Base-by-base conservation (phyloP, 441 rosid species). In the Breynia disticha region DNA sequence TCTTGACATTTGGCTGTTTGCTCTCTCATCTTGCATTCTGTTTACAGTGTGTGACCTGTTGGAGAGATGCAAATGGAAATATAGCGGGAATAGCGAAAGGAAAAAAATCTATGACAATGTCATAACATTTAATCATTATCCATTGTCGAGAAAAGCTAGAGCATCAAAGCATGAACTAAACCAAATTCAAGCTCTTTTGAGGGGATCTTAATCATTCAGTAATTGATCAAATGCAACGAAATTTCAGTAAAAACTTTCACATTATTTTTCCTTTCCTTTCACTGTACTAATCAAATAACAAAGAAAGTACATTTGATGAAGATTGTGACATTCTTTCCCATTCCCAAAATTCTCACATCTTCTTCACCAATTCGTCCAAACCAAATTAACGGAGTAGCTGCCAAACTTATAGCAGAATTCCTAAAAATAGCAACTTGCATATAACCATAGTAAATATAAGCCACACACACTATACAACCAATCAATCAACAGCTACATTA, bases 1-100 rank as follows among this genome's bases (percentile, higher is more conserved):
- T 66, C 76, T 2, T 68, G 52, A 7, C 76, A 67, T 59, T 75
- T 84, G 67, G 76, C 46, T 42, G 71, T 64, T 47, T 65, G 75
- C 4, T 72, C 51, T 55, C 82, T 79, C 90, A 86, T 86, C 50
- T 5, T 46, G 22, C n/a, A 46, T 39, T 1, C 4, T 32, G 38
- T 28, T 5, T 28, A 28, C 35, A 48, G 44, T 48, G 1, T 24
- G 45, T 21, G 48, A 35, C 11, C 16, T 14, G 41, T 43, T 15
- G 13, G n/a, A 41, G 44, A 41, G n/a, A 41, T 41, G 44, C 44
- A 41, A 41, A 41, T 41, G 44, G 44, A 41, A 41, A 41, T 15
- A 4, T 4, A 41, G 44, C 10, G n/a, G 44, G n/a, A 37, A 11
- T 39, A 22, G 6, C 19, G 4, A 20, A 19, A 48, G 7, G 41